Evolutionary conservation across 73 alveolate genomes (phyloP), one percentile per base, ranked within the genome.

Genomic region (Paramecium caudatum): DNA sequence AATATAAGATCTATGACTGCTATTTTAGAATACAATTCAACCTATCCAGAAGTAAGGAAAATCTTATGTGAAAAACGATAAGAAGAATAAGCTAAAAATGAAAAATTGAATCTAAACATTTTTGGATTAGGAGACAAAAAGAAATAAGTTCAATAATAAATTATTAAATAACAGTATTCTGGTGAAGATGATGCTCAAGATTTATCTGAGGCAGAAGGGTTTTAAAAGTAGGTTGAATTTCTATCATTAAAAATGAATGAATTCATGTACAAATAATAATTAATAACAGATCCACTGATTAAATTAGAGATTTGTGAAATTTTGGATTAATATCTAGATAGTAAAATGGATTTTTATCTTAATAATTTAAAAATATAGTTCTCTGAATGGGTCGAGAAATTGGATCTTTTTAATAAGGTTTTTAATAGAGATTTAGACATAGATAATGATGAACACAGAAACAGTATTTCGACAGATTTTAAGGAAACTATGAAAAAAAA

Each of bases 31-130:
- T 86, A 47, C 65, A 78, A 86, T 86, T 43, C 63, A 36, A 63
- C 80, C 0, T 86, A 62, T 78, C 93, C 93, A 47, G 93, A 86
- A 86, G 80, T 81, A 23, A 70, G 93, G 43, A 86, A 86, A 46
- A 36, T 86, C 5, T 50, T 86, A 15, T 17, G 47, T 3, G 46
- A 62, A 5, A 41, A 86, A 27, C 61, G 93, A 39, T 9, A 74
- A 45, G 90, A 86, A 33, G 93, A 61, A 13, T 74, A n/a, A n/a
- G n/a, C n/a, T n/a, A n/a, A 86, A 61, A 63, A 39, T 19, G 30
- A 86, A 65, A 43, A 86, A 63, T 45, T 32, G 27, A 65, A 30
- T 0, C 5, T 43, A n/a, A 83, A 83, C 23, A 68, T 55, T 50
- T 50, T 55, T 23, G 84, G 82, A 12, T 61, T 55, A 19, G 61